These are phyloP conservation scores for Cladochytrium replicatum DNA, from an alignment of 192 early-diverging fungal genomes.

Conservation along the genomic window DNA sequence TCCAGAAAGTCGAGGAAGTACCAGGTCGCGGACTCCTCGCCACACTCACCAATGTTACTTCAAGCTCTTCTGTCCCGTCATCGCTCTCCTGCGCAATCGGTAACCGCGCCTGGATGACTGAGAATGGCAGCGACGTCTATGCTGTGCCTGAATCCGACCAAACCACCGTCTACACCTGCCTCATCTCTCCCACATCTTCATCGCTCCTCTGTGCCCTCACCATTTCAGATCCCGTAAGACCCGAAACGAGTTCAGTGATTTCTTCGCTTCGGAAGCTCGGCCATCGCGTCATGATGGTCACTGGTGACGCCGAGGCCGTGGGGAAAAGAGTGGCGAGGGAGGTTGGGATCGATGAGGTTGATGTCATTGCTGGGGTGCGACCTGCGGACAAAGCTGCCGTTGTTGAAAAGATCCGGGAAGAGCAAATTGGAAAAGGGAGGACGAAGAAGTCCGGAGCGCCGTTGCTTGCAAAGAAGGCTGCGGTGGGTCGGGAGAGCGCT, in stretches of 20 bases:
- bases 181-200: no score
- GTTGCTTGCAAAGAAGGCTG: not conserved
- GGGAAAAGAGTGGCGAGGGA: constrained; percentile 49
- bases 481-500: constrained; percentile 8
- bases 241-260: constrained; percentile 47
- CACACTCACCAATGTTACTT: constrained; percentile 22
- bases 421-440: not conserved
- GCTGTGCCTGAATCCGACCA: constrained; percentile 8
- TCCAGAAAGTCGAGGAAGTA: constrained; percentile 47
- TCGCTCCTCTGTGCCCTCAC: constrained; percentile 50
- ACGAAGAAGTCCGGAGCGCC: constrained; percentile 4
- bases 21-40: constrained; percentile 56
- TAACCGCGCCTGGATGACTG: constrained; percentile 54
- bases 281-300: constrained; percentile 68
- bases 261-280: constrained; percentile 32
- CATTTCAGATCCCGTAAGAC: constrained; percentile 52
- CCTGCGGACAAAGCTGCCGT: constrained; percentile 63
- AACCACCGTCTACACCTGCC: no score
- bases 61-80: no score
- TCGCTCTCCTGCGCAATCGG: constrained; percentile 24
- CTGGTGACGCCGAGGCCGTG: constrained; percentile 60
- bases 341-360: constrained; percentile 46
- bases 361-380: constrained; percentile 56
- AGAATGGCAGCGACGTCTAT: constrained; percentile 26
- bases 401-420: constrained; percentile 44